Base-by-base conservation (phyloP, 106 monocot species). In the Dendrobium chrysotoxum region DNA sequence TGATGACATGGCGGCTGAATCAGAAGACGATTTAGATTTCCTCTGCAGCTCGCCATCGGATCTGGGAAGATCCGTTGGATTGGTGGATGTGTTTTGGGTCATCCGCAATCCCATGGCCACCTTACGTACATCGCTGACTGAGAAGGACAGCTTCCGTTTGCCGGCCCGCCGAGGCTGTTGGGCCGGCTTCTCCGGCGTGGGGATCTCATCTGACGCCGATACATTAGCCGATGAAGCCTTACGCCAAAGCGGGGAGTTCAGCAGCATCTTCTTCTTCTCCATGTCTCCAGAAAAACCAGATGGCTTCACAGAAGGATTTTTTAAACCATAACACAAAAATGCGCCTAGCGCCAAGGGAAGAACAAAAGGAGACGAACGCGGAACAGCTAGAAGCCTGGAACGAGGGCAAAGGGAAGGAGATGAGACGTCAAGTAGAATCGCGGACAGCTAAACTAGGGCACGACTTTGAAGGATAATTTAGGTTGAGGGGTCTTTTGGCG, bases 111-210 rank as follows among this genome's bases (percentile, higher is more conserved):
- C 78, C 23, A 88, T 26, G 21, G 92, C 85, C 12, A 86, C 83
- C 66, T 68, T 82, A 77, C 80, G 83, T 41, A 90, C 88, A 80
- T 87, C 84, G 81, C 79, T 92, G 40, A 92, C 61, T 0, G 95
- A 95, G 76, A 85, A 85, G 8, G 80, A 88, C 3, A 90, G 81
- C 65, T 77, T 80, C 23, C 82, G 42, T 25, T 74, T 82, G 42
- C 84, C 64, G 70, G 68, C 17, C 70, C 79, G 82, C 79, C 82
- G 81, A 1, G 82, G 85, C 64, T 58, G 75, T 79, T 82, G 82
- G 45, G 31, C 67, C 31, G 84, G 80, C 85, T 87, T 95, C 90
- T 90, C 90, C 26, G 90, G 92, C 20, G 90, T 95, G 71, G 68
- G 20, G 85, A 92, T 86, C 75, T 83, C 74, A 23, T 79, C 84